Base-by-base conservation (phyloP, 1,284 basidiomycete species). In the Ustilago vetiveriae region DNA sequence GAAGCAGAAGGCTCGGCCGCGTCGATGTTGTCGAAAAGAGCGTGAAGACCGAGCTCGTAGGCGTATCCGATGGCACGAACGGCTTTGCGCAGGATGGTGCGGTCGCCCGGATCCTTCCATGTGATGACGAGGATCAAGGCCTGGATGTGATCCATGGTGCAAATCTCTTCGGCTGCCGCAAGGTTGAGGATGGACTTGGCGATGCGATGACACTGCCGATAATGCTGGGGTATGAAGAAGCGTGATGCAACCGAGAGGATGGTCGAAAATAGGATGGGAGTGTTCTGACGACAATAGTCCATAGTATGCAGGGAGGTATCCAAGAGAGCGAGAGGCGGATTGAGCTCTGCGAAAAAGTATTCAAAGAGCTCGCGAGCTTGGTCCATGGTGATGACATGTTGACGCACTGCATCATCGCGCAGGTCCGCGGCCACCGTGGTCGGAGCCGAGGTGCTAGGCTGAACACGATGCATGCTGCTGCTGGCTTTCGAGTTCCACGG, bases 81-180 rank as follows among this genome's bases (percentile, higher is more conserved):
- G 0, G 82, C 72, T 53, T 81, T 79, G 29, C 82, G 65, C 74
- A 82, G 79, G 8, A 75, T 74, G 2, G 81, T 81, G 8, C 74
- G 72, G 46, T 84, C 83, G 19, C 74, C 73, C 5, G 82, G 73
- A 38, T 82, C 90, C 82, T 87, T 90, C 92, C 92, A 93, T 79
- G 92, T 92, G 32, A 89, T 90, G 54, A 92, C 84, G 71, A 90
- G 90, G 8, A 90, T 88, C 80, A 91, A 90, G 24, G 91, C 90
- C 82, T 93, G 91, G 3, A 90, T 88, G 17, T 91, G 87, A 79
- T 92, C 91, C 39, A 93, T 87, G 52, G 87, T 85, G 78, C 90
- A 90, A 86, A 87, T 88, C 22, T 85, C 86, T 64, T 92, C 89
- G 13, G 87, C 85, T 74, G 92, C 92, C 2, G 90, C 89, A n/a